phyloP scores from a whole-genome alignment of 108 stramenopile species.

The Skeletonema menzelii region DNA sequence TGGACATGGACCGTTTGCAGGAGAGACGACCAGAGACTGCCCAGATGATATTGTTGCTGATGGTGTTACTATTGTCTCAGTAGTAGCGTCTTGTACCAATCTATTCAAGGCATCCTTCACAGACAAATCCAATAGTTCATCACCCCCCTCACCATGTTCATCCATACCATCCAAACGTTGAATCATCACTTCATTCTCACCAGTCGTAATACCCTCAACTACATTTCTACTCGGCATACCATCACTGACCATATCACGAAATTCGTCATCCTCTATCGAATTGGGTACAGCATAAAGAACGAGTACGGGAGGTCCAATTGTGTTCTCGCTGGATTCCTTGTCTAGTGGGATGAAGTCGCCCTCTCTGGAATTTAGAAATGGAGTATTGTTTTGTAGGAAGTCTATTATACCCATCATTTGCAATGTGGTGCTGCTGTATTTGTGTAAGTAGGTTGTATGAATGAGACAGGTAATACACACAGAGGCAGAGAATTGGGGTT shows the following conservation, averaged over 20 bases:
- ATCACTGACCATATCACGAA: conserved; percentile 64
- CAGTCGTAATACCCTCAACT: conserved; percentile 8
- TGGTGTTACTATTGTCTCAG: too few relatives aligned
- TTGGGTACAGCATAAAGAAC: conserved; percentile 63
- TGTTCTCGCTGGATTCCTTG: conserved; percentile 1
- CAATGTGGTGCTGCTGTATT: neutral
- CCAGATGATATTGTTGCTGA: neutral
- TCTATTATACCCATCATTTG: conserved; percentile 24
- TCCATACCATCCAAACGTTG: conserved; percentile 30
- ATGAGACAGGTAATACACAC: too few relatives aligned
- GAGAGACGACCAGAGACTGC: neutral
- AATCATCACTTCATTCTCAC: conserved; percentile 3
- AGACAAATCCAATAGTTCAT: conserved; percentile 44
- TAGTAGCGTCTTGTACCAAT: conserved; percentile 10
- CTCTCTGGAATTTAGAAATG: conserved; percentile 36
- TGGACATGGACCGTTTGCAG: conserved; percentile 20
- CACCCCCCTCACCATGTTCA: conserved; percentile 2
- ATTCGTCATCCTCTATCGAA: conserved; percentile 57
- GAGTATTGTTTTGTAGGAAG: conserved; percentile 31
- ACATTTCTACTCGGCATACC: conserved; percentile 51
- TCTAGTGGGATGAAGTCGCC: conserved; percentile 66
- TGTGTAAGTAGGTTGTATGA: neutral
- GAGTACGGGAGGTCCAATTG: conserved; percentile 66
- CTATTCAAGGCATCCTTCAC: conserved; percentile 49
- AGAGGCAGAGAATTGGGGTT: too few relatives aligned